Evolutionary conservation across 2,329 filamentous ascomycete species (phyloP).

Genomic region (Pochonia chlamydosporia): DNA sequence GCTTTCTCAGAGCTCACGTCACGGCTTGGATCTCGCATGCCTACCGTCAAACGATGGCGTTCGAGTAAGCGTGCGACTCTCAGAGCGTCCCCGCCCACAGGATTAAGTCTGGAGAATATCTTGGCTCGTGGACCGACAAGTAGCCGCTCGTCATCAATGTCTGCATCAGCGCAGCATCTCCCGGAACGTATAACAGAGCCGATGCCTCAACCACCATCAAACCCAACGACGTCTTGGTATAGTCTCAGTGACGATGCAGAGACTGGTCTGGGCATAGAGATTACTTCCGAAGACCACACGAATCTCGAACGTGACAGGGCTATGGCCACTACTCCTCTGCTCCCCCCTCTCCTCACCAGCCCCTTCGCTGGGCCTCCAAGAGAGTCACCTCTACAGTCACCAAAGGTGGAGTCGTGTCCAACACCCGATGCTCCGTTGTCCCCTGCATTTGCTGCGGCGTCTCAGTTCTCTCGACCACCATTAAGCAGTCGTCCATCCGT

Average conservation of each 20-base stretch:
- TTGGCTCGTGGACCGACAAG: slow-evolving; percentile 65
- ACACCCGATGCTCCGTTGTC: slow-evolving; percentile 6
- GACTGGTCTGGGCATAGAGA: slow-evolving; percentile 21
- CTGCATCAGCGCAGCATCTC: slow-evolving; percentile 47
- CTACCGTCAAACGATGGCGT: slow-evolving; percentile 46
- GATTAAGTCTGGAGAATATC: slow-evolving; percentile 76
- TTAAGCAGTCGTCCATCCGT: slow-evolving; percentile 73
- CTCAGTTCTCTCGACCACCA: slow-evolving; percentile 45
- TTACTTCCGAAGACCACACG: slow-evolving; percentile 31
- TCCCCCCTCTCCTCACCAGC: slow-evolving; percentile 73
- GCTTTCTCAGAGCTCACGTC: slow-evolving; percentile 57
- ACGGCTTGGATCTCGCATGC: slow-evolving; percentile 58
- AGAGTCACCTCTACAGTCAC: slow-evolving; percentile 81
- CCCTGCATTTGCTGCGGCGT: slow-evolving; percentile 39
- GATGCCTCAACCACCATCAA: slow-evolving; percentile 52
- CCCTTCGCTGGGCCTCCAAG: slow-evolving; percentile 49
- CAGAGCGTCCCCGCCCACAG: slow-evolving; percentile 63
- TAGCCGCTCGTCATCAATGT: slow-evolving; percentile 74
- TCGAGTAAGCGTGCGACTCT: slow-evolving; percentile 38
- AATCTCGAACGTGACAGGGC: slow-evolving; percentile 53
- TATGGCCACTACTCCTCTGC: slow-evolving; percentile 72
- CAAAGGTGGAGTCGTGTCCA: slow-evolving; percentile 36
- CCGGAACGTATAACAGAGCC: slow-evolving; percentile 43
- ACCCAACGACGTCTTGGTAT: slow-evolving; percentile 58
- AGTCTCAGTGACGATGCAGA: slow-evolving; percentile 45